Evolutionary conservation across 208 protist species (phyloP).

Genomic region (Crithidia sp.): DNA sequence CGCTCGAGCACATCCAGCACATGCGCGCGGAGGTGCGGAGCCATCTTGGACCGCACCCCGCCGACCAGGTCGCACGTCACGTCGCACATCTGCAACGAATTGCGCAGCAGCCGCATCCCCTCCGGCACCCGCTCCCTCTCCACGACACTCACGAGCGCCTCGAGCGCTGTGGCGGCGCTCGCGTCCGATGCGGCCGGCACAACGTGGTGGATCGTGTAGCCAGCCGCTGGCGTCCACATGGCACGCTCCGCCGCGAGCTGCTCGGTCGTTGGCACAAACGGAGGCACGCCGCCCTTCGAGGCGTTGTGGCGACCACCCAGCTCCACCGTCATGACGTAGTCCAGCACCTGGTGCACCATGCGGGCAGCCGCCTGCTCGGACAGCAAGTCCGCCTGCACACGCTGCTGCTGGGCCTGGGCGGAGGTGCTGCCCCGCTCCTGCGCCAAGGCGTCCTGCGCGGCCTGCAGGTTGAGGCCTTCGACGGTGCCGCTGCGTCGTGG

Average conservation of each 20-base stretch:
- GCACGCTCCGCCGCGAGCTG: conserved; percentile 49
- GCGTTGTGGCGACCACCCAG: conserved; percentile 72
- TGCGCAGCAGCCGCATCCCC: conserved; percentile 49
- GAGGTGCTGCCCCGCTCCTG: conserved; percentile 30
- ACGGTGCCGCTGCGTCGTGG: conserved; percentile 22
- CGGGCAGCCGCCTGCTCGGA: conserved; percentile 37
- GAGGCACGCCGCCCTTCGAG: conserved; percentile 27
- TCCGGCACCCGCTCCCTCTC: conserved; percentile 41
- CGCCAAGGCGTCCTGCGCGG: conserved; percentile 31
- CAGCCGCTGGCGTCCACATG: conserved; percentile 32
- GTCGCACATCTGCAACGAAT: conserved; percentile 50
- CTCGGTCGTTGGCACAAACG: conserved; percentile 25
- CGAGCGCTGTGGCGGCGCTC: conserved; percentile 7
- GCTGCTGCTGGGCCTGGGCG: conserved; percentile 25
- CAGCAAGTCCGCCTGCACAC: conserved; percentile 26
- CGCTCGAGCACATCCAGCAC: conserved; percentile 46
- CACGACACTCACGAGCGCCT: conserved; percentile 27
- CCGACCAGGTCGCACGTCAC: conserved; percentile 57
- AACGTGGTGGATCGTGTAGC: conserved; percentile 45
- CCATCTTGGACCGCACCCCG: conserved; percentile 47
- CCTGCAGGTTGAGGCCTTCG: conserved; percentile 35
- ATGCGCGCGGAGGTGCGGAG: conserved; percentile 53
- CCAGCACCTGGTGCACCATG: conserved; percentile 57
- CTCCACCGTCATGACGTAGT: conserved; percentile 64
- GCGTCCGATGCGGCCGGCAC: conserved; percentile 26